A percentile compares a stretch with the other conserved stretches of the same genome.
These are phyloP conservation scores for Durusdinium trenchii DNA, from an alignment of 73 alveolate species.

Conservation along the genomic window DNA sequence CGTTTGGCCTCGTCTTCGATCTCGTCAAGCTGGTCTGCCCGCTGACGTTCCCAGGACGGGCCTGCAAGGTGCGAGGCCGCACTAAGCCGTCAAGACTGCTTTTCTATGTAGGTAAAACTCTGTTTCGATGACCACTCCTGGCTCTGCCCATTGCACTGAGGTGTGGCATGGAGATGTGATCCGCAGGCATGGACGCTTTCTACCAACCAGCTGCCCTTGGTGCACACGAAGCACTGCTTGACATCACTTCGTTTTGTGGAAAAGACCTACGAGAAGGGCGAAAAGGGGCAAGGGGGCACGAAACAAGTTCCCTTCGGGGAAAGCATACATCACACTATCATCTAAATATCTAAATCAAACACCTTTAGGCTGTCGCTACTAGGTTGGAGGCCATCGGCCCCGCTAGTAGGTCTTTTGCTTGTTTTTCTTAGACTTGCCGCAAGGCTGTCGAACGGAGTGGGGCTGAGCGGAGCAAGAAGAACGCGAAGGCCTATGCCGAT, in stretches of 20 bases:
- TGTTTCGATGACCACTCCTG: neutral
- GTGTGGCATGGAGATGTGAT: conserved; percentile 57
- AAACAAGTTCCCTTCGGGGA: neutral
- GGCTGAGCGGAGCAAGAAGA: no score
- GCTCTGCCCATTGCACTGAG: conserved; percentile 82
- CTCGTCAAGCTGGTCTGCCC: neutral
- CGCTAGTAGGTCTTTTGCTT: no score
- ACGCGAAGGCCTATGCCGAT: no score
- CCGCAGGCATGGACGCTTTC: conserved; percentile 55
- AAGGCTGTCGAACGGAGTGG: no score
- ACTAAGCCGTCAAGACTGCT: neutral
- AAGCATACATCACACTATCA: neutral
- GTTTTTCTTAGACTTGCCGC: no score
- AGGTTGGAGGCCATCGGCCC: no score
- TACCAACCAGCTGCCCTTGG: conserved; percentile 38
- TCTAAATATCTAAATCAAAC: no score
- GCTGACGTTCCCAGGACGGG: conserved; percentile 52
- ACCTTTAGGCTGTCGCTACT: no score
- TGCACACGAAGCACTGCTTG: no score
- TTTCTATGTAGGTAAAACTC: neutral
- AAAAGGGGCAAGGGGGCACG: neutral
- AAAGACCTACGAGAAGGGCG: no score
- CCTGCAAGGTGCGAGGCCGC: neutral
- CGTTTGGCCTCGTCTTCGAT: neutral
- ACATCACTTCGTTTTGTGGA: no score